Percentiles rank a stretch among this genome's conserved stretches.
Evolutionary conservation across 2,329 filamentous ascomycete species (phyloP).

Genomic region (Diaporthe aspalathi): DNA sequence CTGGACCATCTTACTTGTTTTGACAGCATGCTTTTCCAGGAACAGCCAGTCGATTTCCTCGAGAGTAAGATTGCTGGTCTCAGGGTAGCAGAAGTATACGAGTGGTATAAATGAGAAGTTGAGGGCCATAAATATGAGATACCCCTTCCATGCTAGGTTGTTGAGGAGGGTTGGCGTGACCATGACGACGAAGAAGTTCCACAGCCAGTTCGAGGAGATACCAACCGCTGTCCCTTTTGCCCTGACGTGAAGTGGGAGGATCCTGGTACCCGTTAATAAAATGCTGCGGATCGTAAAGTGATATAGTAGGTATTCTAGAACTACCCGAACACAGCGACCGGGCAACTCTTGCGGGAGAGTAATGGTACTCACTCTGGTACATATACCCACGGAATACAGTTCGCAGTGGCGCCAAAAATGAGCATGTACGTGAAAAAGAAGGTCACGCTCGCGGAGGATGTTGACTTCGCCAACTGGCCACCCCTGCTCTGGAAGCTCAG

Average conservation of each 20-base stretch:
- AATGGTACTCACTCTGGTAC: conserved; percentile 45
- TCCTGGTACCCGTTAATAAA: conserved; percentile 23
- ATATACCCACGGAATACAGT: conserved; percentile 53
- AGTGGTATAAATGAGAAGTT: conserved; percentile 58
- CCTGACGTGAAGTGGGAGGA: conserved; percentile 49
- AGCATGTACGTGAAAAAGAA: conserved; percentile 51
- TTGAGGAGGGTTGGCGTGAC: conserved; percentile 62
- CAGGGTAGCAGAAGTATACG: conserved; percentile 62
- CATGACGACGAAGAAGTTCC: conserved; percentile 56
- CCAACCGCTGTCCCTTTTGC: conserved; percentile 49
- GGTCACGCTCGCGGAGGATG: conserved; percentile 47
- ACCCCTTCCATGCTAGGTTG: conserved; percentile 61
- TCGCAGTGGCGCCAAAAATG: conserved; percentile 47
- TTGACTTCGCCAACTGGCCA: conserved; percentile 39
- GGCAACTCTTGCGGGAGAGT: no score
- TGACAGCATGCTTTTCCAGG: conserved; percentile 38
- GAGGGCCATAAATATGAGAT: conserved; percentile 63
- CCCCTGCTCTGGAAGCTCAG: conserved; percentile 43
- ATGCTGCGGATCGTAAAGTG: no score
- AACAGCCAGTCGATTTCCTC: conserved; percentile 66
- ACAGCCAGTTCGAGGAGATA: conserved; percentile 51
- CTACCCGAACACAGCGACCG: no score
- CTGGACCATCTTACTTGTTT: conserved; percentile 33
- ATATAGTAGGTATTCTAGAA: no score
- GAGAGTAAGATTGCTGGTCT: conserved; percentile 60